Conservation (phyloP, 2,329 filamentous ascomycete species). For the Lachnum nothofagi region DNA sequence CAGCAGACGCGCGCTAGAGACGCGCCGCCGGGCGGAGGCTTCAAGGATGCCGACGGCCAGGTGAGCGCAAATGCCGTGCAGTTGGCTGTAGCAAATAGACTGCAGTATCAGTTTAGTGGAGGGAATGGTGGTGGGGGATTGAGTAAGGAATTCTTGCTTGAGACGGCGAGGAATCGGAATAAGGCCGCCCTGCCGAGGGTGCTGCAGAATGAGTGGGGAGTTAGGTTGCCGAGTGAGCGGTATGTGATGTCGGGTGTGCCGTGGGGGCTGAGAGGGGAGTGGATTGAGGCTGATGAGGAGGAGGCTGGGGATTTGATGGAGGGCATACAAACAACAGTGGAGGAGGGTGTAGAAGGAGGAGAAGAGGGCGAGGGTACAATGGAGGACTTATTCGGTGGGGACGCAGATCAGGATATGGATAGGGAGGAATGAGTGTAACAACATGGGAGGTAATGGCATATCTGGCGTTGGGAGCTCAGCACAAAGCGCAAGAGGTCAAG, state of each 20-base stretch:
- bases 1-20: conserved; percentile 32
- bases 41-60: conserved; percentile 32
- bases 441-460: neutral
- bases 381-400: conserved; percentile 38
- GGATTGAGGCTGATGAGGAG: conserved; percentile 47
- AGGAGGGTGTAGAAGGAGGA: conserved; percentile 37
- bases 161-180: conserved; percentile 68
- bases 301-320: conserved; percentile 39
- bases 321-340: conserved; percentile 36
- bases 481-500: neutral
- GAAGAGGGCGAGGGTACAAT: conserved; percentile 37
- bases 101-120: conserved; percentile 64
- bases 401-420: conserved; percentile 38
- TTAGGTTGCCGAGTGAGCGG: conserved; percentile 60
- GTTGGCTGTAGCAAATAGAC: conserved; percentile 64
- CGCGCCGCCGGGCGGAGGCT: conserved; percentile 29
- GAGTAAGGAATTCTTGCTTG: conserved; percentile 70
- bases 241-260: conserved; percentile 62
- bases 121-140: conserved; percentile 47
- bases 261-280: conserved; percentile 59
- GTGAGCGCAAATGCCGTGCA: conserved; percentile 64
- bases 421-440: conserved; percentile 34
- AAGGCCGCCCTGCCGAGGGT: conserved; percentile 60
- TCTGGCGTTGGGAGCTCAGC: conserved; percentile 13
- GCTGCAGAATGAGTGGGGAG: conserved; percentile 61